phyloP scores from a whole-genome alignment of 73 alveolate species.

The Paramecium tetraurelia region DNA sequence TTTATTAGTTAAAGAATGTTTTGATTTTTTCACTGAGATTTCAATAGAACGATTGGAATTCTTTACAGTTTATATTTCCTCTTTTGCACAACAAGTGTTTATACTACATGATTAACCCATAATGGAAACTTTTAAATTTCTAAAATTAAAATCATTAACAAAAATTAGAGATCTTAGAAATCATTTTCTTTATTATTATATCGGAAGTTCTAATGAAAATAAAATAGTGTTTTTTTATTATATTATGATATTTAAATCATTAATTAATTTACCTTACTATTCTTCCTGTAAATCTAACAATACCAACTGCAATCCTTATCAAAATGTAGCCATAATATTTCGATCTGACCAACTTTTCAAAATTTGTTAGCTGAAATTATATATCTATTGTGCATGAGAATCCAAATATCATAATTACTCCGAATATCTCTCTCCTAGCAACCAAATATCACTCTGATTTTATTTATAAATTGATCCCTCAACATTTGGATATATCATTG shows the following conservation, averaged over 20 bases:
- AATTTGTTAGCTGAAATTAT: neutral
- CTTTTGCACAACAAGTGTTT: conserved; percentile 35
- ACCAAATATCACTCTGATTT: neutral
- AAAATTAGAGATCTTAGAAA: neutral
- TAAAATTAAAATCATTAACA: neutral
- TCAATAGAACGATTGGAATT: conserved; percentile 26
- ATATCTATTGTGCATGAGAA: neutral
- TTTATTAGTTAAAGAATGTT: neutral
- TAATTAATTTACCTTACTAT: neutral
- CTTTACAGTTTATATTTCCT: neutral
- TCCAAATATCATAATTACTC: neutral
- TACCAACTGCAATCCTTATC: neutral
- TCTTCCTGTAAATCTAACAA: neutral
- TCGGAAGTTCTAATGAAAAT: neutral
- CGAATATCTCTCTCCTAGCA: neutral
- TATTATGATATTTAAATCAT: neutral
- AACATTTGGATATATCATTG: conserved; percentile 25
- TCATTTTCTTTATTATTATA: neutral
- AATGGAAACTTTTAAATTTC: neutral
- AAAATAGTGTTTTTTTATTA: neutral
- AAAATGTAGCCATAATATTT: neutral
- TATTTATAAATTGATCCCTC: neutral
- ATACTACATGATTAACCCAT: conserved; percentile 16
- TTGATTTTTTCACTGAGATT: conserved; percentile 22
- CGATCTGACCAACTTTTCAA: neutral